Base-by-base conservation (phyloP, 2,329 filamentous ascomycete genomes). In the Clonostachys sp. region DNA sequence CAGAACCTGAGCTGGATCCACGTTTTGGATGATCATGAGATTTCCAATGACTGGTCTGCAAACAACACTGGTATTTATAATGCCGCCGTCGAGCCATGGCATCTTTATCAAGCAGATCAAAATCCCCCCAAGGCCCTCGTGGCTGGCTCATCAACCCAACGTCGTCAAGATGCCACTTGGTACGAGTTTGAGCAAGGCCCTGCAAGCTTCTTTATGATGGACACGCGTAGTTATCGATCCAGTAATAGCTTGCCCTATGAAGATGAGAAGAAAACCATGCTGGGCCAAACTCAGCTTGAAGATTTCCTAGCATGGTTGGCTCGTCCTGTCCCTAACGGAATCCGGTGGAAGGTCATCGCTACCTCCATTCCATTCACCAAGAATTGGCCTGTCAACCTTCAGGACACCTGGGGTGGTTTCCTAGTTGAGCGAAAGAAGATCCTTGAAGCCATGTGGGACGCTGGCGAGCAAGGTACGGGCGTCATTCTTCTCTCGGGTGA, bases 381-480 rank as follows among this genome's bases (percentile, higher is more conserved):
- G 71, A 99, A 99, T 66, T 99, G 94, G 92, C 86, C 83, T 20
- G 81, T 96, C 53, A 92, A 94, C 53, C 83, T 83, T 3, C 77
- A 85, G 51, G 94, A 99, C 61, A 97, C 94, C 0, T 99, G 94
- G 94, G 90, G 89, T 42, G 92, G 92, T 0, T 96, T 95, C 65
- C 75, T 96, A 3, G 71, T 77, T 44, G 94, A 99, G 71, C 84
- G 94, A 14, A 80, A 78, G 46, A 75, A 74, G 47, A 80, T 97
- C 24, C 83, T 99, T 13, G 87, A 96, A 63, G 88, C 89, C 3
- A 96, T 96, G 81, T 97, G 94, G 91, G 85, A 88, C 51, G 84
- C 87, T 1, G 85, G 89, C n/a, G 72, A 80, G 14, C 44, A 39
- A 8, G 48, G 48, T 12, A 46, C 40, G 10, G 39, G 42, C 20